These are phyloP conservation scores for Monosporascus sp. DNA, from an alignment of 2,329 filamentous ascomycete genomes.

Conservation along the genomic window DNA sequence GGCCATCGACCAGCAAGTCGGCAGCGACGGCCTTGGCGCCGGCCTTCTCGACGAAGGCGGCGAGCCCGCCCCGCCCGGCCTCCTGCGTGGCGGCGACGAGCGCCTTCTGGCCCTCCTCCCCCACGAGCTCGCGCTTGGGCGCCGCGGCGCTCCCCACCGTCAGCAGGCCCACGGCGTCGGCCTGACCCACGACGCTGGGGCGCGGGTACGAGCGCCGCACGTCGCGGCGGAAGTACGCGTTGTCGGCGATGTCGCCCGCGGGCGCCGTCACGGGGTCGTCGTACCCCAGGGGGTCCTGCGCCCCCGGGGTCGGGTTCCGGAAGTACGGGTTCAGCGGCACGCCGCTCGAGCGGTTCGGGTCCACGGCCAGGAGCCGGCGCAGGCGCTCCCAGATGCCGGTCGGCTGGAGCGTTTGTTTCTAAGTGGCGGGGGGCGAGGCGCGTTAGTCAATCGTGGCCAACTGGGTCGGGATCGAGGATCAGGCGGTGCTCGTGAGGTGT, in stretches of 20 bases:
- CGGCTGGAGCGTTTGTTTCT: constrained; percentile 97
- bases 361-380: constrained; percentile 72
- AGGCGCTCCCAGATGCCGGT: constrained; percentile 81
- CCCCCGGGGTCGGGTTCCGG: constrained; percentile 79
- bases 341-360: constrained; percentile 84
- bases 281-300: constrained; percentile 64
- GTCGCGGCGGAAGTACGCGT: constrained; percentile 96
- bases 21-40: constrained; percentile 29
- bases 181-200: constrained; percentile 74
- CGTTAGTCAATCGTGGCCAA: constrained; percentile 12
- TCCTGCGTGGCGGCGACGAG: constrained; percentile 72
- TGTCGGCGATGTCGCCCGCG: constrained; percentile 84
- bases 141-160: constrained; percentile 74
- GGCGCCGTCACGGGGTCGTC: constrained; percentile 79
- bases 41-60: constrained; percentile 67
- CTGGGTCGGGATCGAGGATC: background rate
- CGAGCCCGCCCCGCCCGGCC: constrained; percentile 66
- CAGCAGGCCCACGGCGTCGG: constrained; percentile 79
- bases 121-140: constrained; percentile 80
- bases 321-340: constrained; percentile 89
- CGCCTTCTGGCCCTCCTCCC: constrained; percentile 61
- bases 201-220: constrained; percentile 74
- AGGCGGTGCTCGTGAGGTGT: background rate
- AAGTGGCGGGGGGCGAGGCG: constrained; percentile 4
- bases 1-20: constrained; percentile 67